Conservation (phyloP, 306 rosid genomes). For the Malus fusca region DNA sequence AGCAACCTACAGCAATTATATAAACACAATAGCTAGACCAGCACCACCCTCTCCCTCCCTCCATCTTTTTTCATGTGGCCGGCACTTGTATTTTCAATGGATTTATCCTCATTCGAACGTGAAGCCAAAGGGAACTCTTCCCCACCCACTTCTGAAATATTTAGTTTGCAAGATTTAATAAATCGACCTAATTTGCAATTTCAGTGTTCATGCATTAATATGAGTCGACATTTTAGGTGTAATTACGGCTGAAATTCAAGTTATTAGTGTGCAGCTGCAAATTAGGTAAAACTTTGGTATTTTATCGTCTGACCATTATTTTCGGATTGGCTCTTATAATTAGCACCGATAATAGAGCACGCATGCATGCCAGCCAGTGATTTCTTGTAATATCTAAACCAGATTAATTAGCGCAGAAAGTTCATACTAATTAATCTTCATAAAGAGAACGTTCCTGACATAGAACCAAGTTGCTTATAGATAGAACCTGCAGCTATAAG, state of each 20-base stretch:
- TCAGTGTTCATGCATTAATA: too few relatives aligned
- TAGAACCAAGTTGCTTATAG: not conserved
- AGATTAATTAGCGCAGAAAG: not conserved
- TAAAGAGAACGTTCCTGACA: not conserved
- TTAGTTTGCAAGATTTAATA: too few relatives aligned
- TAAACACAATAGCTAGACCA: not conserved
- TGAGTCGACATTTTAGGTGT: too few relatives aligned
- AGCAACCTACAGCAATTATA: not conserved
- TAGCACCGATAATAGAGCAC: too few relatives aligned
- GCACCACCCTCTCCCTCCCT: not conserved
- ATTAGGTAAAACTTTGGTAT: too few relatives aligned
- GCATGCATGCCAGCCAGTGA: too few relatives aligned
- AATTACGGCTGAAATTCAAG: too few relatives aligned
- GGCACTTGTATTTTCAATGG: not conserved
- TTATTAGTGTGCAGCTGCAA: too few relatives aligned
- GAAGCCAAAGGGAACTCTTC: slow-evolving; percentile 13
- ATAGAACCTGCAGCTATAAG: not conserved
- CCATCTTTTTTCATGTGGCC: slow-evolving; percentile 13
- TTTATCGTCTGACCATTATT: too few relatives aligned
- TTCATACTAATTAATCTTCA: not conserved
- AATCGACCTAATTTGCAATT: too few relatives aligned
- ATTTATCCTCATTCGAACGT: slow-evolving; percentile 1
- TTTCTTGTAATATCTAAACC: too few relatives aligned
- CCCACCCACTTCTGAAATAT: not conserved
- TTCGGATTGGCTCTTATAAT: too few relatives aligned